Evolutionary conservation across 495 filamentous ascomycete species (phyloP).

Genomic region (Penicillium pulvis): DNA sequence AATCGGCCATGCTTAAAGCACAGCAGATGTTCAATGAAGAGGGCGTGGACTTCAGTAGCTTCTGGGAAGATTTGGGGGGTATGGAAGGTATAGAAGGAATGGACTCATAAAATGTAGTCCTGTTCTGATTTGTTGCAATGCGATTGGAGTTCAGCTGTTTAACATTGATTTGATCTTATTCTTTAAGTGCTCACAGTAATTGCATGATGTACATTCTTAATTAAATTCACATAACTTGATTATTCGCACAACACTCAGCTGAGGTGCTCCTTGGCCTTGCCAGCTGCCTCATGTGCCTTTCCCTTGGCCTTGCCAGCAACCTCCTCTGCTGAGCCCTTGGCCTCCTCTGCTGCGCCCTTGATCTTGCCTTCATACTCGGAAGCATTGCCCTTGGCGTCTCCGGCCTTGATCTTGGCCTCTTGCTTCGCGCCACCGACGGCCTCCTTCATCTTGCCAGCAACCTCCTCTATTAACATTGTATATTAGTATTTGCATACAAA

Average conservation of each 20-base stretch:
- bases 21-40: constrained; percentile 68
- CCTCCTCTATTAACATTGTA: constrained; percentile 42
- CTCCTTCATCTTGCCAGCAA: constrained; percentile 42
- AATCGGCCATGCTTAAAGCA: constrained; percentile 63
- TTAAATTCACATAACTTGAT: neutral
- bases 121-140: neutral
- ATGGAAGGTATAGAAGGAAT: constrained; percentile 54
- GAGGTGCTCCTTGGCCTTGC: constrained; percentile 27
- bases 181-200: constrained; percentile 12
- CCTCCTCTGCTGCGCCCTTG: constrained; percentile 45
- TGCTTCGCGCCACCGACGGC: constrained; percentile 33
- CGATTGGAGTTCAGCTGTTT: neutral
- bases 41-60: constrained; percentile 73
- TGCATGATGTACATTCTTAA: constrained; percentile 19
- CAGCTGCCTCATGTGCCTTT: constrained; percentile 42
- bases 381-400: constrained; percentile 45
- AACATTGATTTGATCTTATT: neutral
- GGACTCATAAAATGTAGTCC: constrained; percentile 1
- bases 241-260: neutral
- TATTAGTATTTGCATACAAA: constrained; percentile 9
- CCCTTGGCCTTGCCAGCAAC: constrained; percentile 45
- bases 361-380: constrained; percentile 34
- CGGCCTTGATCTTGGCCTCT: constrained; percentile 46
- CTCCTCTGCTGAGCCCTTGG: constrained; percentile 45
- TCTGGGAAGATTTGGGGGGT: constrained; percentile 72